phyloP scores from a whole-genome alignment of 805 yeast species.

The Saccharomycopsis capsularis region DNA sequence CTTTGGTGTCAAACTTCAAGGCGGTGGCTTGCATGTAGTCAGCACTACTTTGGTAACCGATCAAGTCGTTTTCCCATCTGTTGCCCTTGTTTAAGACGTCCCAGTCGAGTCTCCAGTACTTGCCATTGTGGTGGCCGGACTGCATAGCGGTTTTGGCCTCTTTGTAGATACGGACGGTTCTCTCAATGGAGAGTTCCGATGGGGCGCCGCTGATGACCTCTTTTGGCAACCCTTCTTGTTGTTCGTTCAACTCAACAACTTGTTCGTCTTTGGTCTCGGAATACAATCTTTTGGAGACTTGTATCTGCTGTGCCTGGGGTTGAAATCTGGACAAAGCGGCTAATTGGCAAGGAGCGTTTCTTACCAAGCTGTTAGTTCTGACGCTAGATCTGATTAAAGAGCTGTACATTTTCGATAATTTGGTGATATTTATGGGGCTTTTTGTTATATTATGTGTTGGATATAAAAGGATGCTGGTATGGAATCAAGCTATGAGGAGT shows the following conservation, averaged over 20 bases:
- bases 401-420: no score
- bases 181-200: slow-evolving; percentile 43
- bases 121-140: slow-evolving; percentile 42
- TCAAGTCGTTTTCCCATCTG: slow-evolving; percentile 85
- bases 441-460: no score
- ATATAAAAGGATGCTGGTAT: no score
- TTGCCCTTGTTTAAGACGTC: slow-evolving; percentile 69
- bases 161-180: slow-evolving; percentile 71
- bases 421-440: no score
- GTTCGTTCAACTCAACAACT: slow-evolving; percentile 19
- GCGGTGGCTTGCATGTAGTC: slow-evolving; percentile 67
- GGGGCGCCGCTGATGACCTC: slow-evolving; percentile 78
- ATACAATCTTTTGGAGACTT: not conserved
- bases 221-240: slow-evolving; percentile 34
- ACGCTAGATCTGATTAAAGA: not conserved
- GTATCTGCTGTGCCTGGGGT: not conserved
- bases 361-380: not conserved
- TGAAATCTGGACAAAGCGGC: not conserved
- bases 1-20: slow-evolving; percentile 66
- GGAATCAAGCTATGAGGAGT: no score
- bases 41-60: slow-evolving; percentile 75
- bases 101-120: slow-evolving; percentile 76
- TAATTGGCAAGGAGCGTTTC: not conserved
- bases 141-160: slow-evolving; percentile 80
- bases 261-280: not conserved